Conservation (phyloP, 2,329 filamentous ascomycete genomes). For the Karstenula rhodostoma region DNA sequence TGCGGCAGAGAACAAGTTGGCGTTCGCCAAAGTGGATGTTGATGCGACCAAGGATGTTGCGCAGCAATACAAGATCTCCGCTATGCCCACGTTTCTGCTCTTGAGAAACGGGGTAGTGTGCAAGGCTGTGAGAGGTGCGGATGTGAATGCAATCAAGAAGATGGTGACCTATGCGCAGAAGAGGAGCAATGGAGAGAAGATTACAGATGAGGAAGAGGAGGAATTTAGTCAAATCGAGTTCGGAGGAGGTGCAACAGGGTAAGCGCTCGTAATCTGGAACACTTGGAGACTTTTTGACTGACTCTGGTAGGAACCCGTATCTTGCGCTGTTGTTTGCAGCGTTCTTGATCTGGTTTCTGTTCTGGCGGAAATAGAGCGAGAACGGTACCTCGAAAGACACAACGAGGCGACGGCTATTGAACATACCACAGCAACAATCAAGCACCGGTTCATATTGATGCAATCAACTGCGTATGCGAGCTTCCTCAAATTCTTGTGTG, state of each 20-base stretch:
- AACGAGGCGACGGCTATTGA: not conserved
- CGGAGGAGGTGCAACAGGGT: slow-evolving; percentile 6
- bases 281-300: not conserved
- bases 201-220: slow-evolving; percentile 11
- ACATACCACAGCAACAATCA: not conserved
- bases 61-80: slow-evolving; percentile 55
- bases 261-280: not conserved
- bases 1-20: slow-evolving; percentile 51
- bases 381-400: not conserved
- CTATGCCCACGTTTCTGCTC: slow-evolving; percentile 43
- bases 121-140: slow-evolving; percentile 25
- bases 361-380: not conserved
- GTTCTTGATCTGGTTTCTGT: slow-evolving; percentile 7
- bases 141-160: slow-evolving; percentile 16
- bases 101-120: slow-evolving; percentile 24
- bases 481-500: not conserved
- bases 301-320: not conserved
- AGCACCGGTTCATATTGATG: not conserved
- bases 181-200: slow-evolving; percentile 13
- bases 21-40: slow-evolving; percentile 64
- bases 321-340: slow-evolving; percentile 3
- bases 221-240: slow-evolving; percentile 10
- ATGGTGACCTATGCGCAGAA: slow-evolving; percentile 15
- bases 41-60: slow-evolving; percentile 59
- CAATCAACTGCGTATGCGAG: not conserved